Conservation (phyloP, 208 protist species). For the Leishmania lainsoni region DNA sequence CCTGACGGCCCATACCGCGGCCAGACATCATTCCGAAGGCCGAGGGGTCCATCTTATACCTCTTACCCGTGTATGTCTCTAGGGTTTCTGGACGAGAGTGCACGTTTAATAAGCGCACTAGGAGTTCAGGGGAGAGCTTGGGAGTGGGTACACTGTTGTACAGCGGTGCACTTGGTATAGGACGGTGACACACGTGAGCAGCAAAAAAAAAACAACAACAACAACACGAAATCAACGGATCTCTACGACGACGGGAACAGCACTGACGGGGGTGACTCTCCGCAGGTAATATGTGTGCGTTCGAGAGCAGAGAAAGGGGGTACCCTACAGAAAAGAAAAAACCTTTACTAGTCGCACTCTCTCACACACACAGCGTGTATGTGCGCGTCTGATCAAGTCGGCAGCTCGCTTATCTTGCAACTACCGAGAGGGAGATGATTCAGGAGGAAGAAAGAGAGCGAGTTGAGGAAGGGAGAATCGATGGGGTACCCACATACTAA, state of each 20-base stretch:
- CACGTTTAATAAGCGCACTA: background rate
- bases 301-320: background rate
- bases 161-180: background rate
- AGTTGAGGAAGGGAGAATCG: background rate
- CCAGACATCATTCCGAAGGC: constrained; percentile 28
- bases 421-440: background rate
- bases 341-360: background rate
- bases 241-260: background rate
- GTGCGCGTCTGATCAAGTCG: background rate
- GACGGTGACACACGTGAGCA: background rate
- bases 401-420: constrained; percentile 4
- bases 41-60: constrained; percentile 19
- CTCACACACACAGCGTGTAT: background rate
- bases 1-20: constrained; percentile 24
- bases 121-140: background rate
- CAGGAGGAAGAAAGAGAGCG: background rate
- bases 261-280: background rate
- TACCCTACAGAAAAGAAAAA: background rate
- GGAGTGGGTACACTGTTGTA: background rate
- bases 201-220: too few relatives aligned
- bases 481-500: background rate
- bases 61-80: background rate
- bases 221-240: background rate
- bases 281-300: background rate
- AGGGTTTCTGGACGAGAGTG: background rate